Percentiles rank a stretch among this genome's conserved stretches.
Conservation (phyloP, 768 basidiomycete genomes). For the Pleurotus ostreatus region DNA sequence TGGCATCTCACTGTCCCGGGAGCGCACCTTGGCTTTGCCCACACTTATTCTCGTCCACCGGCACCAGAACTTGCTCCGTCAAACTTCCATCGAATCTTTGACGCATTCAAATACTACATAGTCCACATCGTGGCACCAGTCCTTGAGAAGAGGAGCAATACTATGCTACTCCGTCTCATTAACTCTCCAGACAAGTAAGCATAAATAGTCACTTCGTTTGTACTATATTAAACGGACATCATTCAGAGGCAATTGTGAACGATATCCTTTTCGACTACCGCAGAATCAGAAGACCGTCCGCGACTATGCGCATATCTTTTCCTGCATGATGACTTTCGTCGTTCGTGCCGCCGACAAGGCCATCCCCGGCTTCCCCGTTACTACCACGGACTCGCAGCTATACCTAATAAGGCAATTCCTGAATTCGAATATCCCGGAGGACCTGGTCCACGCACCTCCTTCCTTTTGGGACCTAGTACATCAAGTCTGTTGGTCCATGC, state of each 20-base stretch:
- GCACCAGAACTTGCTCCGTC: too few species aligned
- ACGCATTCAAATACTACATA: background rate
- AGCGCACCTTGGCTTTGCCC: too few species aligned
- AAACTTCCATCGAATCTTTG: background rate
- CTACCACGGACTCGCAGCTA: background rate
- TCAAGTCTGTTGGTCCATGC: background rate
- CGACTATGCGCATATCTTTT: background rate
- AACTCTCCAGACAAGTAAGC: background rate
- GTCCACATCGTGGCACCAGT: background rate
- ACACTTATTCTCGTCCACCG: too few species aligned
- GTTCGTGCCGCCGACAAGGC: background rate
- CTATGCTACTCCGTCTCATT: background rate
- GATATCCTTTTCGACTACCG: background rate
- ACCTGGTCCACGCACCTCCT: background rate
- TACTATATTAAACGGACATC: background rate
- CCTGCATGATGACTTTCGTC: background rate
- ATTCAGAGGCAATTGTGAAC: background rate
- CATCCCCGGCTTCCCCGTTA: background rate
- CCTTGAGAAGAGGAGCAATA: background rate
- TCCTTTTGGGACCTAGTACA: background rate
- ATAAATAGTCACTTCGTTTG: background rate
- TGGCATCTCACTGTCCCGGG: too few species aligned
- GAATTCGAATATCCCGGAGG: background rate
- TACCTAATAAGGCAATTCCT: too few species aligned
- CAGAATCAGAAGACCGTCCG: background rate